Evolutionary conservation across 106 monocot species (phyloP).

Genomic region (Chionographis japonica): DNA sequence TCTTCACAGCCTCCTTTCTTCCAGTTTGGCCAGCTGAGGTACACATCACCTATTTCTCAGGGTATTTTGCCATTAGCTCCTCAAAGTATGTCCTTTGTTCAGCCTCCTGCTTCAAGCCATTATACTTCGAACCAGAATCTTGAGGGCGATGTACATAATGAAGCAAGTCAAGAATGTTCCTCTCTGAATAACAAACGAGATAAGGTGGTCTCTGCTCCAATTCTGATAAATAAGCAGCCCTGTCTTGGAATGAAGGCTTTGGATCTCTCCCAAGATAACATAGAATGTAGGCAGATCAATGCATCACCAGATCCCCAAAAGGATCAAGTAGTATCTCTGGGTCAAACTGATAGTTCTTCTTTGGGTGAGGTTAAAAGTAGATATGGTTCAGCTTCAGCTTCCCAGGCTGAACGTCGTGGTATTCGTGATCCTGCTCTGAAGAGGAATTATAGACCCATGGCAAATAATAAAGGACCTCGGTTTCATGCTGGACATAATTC

Average conservation of each 20-base stretch:
- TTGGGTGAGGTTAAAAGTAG: conserved; percentile 14
- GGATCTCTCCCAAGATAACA: conserved; percentile 8
- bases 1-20: conserved; percentile 56
- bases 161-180: conserved; percentile 23
- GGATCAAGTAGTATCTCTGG: conserved; percentile 9
- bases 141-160: conserved; percentile 23
- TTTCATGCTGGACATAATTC: conserved; percentile 12
- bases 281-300: conserved; percentile 13
- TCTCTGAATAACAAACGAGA: conserved; percentile 18
- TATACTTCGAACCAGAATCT: conserved; percentile 37
- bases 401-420: conserved; percentile 11
- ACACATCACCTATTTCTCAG: conserved; percentile 50
- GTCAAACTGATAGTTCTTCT: conserved; percentile 2
- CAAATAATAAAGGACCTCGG: conserved; percentile 25
- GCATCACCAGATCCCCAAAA: conserved; percentile 18
- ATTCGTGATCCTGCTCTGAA: conserved; percentile 15
- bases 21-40: conserved; percentile 77
- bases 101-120: conserved; percentile 32
- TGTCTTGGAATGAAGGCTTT: background rate
- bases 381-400: conserved; percentile 12
- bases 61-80: conserved; percentile 46
- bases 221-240: conserved; percentile 14
- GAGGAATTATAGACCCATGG: conserved; percentile 24
- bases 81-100: conserved; percentile 45
- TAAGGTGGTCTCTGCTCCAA: background rate